Evolutionary conservation across 2,329 filamentous ascomycete genomes (phyloP).

Genomic region (Cladosporium sp.): DNA sequence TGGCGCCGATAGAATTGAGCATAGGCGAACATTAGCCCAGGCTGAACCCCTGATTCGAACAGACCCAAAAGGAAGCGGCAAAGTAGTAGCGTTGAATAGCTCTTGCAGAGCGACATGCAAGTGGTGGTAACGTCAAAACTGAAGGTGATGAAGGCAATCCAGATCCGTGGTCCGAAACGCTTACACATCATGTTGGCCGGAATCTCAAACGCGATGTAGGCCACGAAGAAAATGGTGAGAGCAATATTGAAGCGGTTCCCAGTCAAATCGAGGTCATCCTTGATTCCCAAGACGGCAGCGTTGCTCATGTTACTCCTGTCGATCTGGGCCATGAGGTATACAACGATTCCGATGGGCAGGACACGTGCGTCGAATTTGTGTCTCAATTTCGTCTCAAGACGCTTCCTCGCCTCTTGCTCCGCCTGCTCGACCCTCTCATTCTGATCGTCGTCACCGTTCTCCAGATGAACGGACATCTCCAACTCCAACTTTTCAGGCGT

Average conservation of each 20-base stretch:
- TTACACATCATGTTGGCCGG: slow-evolving; percentile 38
- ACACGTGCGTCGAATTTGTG: no score
- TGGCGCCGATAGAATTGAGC: slow-evolving; percentile 16
- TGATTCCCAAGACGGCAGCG: slow-evolving; percentile 28
- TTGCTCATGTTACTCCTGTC: slow-evolving; percentile 30
- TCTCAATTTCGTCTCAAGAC: no score
- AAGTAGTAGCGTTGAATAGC: no score
- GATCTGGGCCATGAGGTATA: slow-evolving; percentile 53
- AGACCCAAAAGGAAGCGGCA: no score
- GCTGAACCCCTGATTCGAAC: no score
- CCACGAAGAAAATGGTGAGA: slow-evolving; percentile 30
- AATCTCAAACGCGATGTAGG: slow-evolving; percentile 33
- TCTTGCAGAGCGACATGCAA: slow-evolving; percentile 13
- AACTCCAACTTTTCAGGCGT: no score
- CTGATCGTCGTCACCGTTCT: no score
- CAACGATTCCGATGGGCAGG: no score
- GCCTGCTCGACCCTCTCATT: no score
- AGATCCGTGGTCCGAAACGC: slow-evolving; percentile 39
- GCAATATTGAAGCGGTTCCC: slow-evolving; percentile 1
- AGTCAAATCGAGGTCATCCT: slow-evolving; percentile 31
- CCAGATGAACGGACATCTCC: no score
- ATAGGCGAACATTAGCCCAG: slow-evolving; percentile 31
- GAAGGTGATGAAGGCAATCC: slow-evolving; percentile 26
- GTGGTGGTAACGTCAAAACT: slow-evolving; percentile 23
- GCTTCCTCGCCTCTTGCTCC: no score